A percentile compares a stretch with the other conserved stretches of the same genome.
These are phyloP conservation scores for Fusarium acutatum DNA, from an alignment of 2,329 filamentous ascomycete genomes.

Conservation along the genomic window DNA sequence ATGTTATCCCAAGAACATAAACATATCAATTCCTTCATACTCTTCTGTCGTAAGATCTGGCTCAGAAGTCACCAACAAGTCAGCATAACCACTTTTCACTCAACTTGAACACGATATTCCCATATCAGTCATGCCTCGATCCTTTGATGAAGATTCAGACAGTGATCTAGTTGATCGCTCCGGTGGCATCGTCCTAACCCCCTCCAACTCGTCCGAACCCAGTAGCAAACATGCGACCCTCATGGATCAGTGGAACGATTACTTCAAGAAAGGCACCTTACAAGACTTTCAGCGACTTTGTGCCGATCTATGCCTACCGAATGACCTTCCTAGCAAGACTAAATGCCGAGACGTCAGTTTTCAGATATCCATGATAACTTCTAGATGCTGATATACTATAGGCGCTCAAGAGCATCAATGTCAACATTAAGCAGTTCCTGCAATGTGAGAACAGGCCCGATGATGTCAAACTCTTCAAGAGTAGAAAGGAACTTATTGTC, in stretches of 20 bases:
- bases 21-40: background rate
- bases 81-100: background rate
- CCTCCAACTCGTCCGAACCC: background rate
- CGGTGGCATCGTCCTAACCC: background rate
- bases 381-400: conserved; percentile 31
- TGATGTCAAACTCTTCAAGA: conserved; percentile 46
- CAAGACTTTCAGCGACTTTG: conserved; percentile 57
- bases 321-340: conserved; percentile 51
- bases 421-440: conserved; percentile 63
- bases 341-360: conserved; percentile 55
- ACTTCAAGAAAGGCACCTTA: conserved; percentile 46
- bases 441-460: conserved; percentile 41
- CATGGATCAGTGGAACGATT: conserved; percentile 40
- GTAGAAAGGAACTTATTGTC: conserved; percentile 40
- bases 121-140: background rate
- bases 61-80: background rate
- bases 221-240: background rate
- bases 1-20: background rate
- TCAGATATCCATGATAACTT: background rate
- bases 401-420: conserved; percentile 53
- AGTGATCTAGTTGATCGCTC: background rate
- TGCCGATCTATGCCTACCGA: conserved; percentile 52
- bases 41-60: background rate
- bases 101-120: background rate
- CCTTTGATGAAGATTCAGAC: background rate